A percentile compares a stretch with the other conserved stretches of the same genome.
phyloP scores from a whole-genome alignment of 2,329 filamentous ascomycete species.

The Madurella mycetomatis region DNA sequence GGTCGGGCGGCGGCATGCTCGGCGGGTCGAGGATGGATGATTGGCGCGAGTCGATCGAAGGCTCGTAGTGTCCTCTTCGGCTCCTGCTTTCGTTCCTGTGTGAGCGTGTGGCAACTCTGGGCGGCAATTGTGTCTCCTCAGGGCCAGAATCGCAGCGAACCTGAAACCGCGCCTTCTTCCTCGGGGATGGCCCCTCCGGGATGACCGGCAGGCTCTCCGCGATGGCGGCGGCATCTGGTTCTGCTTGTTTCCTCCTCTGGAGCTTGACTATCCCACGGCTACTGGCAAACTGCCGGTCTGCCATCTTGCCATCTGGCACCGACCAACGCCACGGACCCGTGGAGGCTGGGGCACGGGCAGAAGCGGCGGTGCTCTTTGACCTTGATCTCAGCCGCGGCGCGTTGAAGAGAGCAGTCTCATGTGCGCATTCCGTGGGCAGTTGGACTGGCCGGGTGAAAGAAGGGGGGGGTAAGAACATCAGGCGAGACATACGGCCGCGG shows the following conservation, averaged over 20 bases:
- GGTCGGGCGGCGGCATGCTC: conserved; percentile 57
- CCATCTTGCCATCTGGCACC: conserved; percentile 5
- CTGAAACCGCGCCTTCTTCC: conserved; percentile 33
- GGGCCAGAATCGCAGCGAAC: conserved; percentile 17
- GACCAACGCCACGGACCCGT: conserved; percentile 25
- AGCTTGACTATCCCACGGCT: conserved; percentile 46
- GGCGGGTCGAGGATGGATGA: conserved; percentile 55
- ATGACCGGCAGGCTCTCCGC: conserved; percentile 44
- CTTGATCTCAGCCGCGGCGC: not conserved
- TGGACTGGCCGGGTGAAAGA: conserved; percentile 20
- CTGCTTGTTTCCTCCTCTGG: conserved; percentile 40
- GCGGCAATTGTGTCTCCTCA: conserved; percentile 5
- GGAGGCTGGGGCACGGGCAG: conserved; percentile 9
- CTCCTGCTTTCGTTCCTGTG: conserved; percentile 40
- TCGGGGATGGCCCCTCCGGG: conserved; percentile 46
- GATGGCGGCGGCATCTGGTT: conserved; percentile 33
- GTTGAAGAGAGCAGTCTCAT: conserved; percentile 6
- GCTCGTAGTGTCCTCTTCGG: conserved; percentile 47
- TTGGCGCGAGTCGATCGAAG: conserved; percentile 45
- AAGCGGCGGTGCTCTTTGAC: conserved; percentile 4
- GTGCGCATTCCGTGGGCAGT: conserved; percentile 21
- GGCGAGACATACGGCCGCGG: conserved; percentile 51
- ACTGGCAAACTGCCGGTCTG: conserved; percentile 4
- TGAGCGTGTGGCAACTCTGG: conserved; percentile 36
- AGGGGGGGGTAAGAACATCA: conserved; percentile 23